Conservation (phyloP, 495 filamentous ascomycete genomes). For the Symbiotaphrina buchneri region DNA sequence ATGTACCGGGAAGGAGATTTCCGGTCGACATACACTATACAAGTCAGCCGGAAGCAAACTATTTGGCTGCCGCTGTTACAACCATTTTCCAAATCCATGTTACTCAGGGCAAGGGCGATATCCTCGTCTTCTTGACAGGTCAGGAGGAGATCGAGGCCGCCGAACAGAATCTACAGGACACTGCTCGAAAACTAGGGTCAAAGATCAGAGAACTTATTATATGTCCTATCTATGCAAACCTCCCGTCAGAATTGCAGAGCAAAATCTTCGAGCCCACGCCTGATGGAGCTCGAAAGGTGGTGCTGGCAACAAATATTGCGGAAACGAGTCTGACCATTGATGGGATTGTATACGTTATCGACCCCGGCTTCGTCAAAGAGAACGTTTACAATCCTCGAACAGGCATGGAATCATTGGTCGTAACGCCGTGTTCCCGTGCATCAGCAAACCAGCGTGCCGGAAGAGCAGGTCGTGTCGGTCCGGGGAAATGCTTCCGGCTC, state of each 20-base stretch:
- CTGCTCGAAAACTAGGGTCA: conserved; percentile 55
- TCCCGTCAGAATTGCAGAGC: conserved; percentile 64
- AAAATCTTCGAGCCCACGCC: conserved; percentile 87
- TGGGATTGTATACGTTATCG: conserved; percentile 80
- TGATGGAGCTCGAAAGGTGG: conserved; percentile 57
- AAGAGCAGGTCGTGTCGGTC: conserved; percentile 77
- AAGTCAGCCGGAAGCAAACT: conserved; percentile 81
- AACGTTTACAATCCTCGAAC: conserved; percentile 84
- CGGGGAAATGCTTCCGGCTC: conserved; percentile 84
- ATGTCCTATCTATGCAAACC: conserved; percentile 74
- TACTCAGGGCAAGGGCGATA: conserved; percentile 67
- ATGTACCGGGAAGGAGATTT: conserved; percentile 78
- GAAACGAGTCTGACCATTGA: conserved; percentile 81
- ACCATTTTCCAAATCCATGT: conserved; percentile 95
- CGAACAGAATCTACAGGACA: conserved; percentile 60
- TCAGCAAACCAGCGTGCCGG: conserved; percentile 85
- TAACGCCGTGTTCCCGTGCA: conserved; percentile 83
- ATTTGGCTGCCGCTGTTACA: conserved; percentile 74
- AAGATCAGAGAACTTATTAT: conserved; percentile 73
- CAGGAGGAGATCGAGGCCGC: conserved; percentile 82
- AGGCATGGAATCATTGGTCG: conserved; percentile 78
- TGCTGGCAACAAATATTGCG: conserved; percentile 77
- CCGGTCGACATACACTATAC: conserved; percentile 90
- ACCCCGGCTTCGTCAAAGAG: conserved; percentile 85
- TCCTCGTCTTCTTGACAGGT: conserved; percentile 74